Percentiles rank a stretch among this genome's conserved stretches.
These are phyloP conservation scores for Thalia dealbata DNA, from an alignment of 176 grass and related monocot genomes.

Conservation along the genomic window DNA sequence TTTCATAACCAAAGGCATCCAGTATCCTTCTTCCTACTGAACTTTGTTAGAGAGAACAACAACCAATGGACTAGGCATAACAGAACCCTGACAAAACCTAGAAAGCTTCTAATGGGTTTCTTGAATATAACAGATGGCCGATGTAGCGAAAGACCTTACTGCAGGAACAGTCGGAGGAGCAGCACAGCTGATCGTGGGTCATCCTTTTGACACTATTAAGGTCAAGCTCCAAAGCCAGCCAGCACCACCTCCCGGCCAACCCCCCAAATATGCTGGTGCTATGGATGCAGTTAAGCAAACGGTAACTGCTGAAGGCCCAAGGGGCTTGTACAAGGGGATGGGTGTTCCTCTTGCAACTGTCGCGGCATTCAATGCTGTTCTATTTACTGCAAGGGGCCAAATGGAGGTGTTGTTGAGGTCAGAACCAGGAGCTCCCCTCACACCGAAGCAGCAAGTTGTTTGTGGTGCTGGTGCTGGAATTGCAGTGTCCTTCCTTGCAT, in stretches of 20 bases:
- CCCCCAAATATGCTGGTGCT: slow-evolving; percentile 55
- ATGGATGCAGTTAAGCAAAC: slow-evolving; percentile 68
- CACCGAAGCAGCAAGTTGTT: slow-evolving; percentile 49
- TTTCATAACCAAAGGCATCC: too few relatives aligned
- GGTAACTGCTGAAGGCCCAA: slow-evolving; percentile 44
- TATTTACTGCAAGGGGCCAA: slow-evolving; percentile 76
- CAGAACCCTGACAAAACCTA: background rate
- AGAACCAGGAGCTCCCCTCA: slow-evolving; percentile 39
- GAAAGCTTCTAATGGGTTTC: background rate
- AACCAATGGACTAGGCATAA: background rate
- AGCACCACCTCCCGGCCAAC: slow-evolving; percentile 42
- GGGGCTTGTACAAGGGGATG: slow-evolving; percentile 90
- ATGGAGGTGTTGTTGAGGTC: slow-evolving; percentile 59
- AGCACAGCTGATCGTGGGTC: slow-evolving; percentile 69
- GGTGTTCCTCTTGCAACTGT: slow-evolving; percentile 85
- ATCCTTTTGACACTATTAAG: slow-evolving; percentile 94
- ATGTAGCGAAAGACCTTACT: slow-evolving; percentile 72
- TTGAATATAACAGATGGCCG: slow-evolving; percentile 46
- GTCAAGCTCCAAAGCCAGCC: slow-evolving; percentile 94
- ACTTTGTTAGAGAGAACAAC: too few relatives aligned
- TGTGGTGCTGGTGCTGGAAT: slow-evolving; percentile 63
- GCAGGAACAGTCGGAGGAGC: slow-evolving; percentile 75
- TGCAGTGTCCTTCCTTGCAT: slow-evolving; percentile 73
- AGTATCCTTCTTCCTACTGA: too few relatives aligned
- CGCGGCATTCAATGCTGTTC: slow-evolving; percentile 74